phyloP scores from a whole-genome alignment of 73 alveolate species.

The Paramecium caudatum region DNA sequence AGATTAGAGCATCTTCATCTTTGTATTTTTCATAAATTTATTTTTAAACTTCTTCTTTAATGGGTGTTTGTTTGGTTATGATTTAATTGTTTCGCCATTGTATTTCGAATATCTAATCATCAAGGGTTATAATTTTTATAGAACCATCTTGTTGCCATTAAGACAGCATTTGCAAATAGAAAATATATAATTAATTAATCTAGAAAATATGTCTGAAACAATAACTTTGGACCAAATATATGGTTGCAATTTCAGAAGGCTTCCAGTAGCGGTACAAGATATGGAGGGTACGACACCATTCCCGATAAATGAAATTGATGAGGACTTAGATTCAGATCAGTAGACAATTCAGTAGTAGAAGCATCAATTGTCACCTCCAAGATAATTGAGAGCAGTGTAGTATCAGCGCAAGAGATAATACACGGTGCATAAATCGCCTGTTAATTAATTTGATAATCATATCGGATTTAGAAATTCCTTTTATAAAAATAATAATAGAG shows the following conservation, averaged over 20 bases:
- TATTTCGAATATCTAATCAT: slow-evolving; percentile 30
- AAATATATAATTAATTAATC: too few relatives aligned
- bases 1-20: neutral
- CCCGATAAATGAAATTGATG: slow-evolving; percentile 39
- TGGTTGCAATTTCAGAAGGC: slow-evolving; percentile 47
- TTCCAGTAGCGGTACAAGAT: neutral
- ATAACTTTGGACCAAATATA: slow-evolving; percentile 32
- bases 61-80: neutral
- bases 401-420: slow-evolving; percentile 7
- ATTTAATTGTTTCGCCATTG: neutral
- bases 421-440: slow-evolving; percentile 41
- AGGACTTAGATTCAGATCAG: slow-evolving; percentile 39
- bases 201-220: too few relatives aligned
- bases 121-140: slow-evolving; percentile 35
- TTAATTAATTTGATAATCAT: slow-evolving; percentile 8
- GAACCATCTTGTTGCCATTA: too few relatives aligned
- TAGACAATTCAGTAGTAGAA: neutral
- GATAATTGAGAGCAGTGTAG: neutral
- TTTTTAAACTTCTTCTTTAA: neutral
- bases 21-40: neutral
- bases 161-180: too few relatives aligned
- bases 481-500: slow-evolving; percentile 18
- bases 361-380: neutral
- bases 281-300: slow-evolving; percentile 56
- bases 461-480: slow-evolving; percentile 57